phyloP scores from a whole-genome alignment of 2,329 filamentous ascomycete genomes.

The Aureobasidium lini region DNA sequence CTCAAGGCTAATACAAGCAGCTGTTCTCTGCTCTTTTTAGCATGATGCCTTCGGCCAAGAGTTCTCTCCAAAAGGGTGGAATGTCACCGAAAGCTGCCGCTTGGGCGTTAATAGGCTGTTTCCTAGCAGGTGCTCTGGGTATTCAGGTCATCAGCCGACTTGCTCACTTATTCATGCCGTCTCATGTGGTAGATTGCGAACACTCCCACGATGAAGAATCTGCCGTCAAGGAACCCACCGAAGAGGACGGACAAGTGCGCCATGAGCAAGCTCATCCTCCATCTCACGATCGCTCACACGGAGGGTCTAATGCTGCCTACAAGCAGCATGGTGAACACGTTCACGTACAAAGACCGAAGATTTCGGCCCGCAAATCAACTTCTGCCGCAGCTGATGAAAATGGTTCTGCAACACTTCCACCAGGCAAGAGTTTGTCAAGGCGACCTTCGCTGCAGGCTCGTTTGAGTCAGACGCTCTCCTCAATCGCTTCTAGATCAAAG shows the following conservation, averaged over 20 bases:
- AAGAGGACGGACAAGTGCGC: constrained; percentile 21
- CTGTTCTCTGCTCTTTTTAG: constrained; percentile 86
- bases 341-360: neutral
- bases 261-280: constrained; percentile 23
- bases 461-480: constrained; percentile 38
- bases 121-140: constrained; percentile 63
- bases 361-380: neutral
- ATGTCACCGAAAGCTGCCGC: constrained; percentile 61
- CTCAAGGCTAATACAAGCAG: constrained; percentile 38
- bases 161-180: constrained; percentile 66
- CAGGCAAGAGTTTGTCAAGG: neutral
- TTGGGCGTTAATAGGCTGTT: constrained; percentile 61
- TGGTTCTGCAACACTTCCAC: neutral
- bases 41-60: constrained; percentile 82
- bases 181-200: constrained; percentile 73
- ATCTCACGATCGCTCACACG: constrained; percentile 8
- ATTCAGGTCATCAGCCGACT: constrained; percentile 67
- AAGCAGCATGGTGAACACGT: constrained; percentile 9
- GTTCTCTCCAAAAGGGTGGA: constrained; percentile 64
- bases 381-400: neutral
- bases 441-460: constrained; percentile 36
- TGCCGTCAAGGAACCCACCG: constrained; percentile 40
- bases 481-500: constrained; percentile 40
- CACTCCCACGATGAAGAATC: constrained; percentile 58
- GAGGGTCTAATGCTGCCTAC: neutral